Percentiles rank a stretch among this genome's conserved stretches.
Conservation (phyloP, 257 asterid species). For the Nicotiana tomentosiformis region DNA sequence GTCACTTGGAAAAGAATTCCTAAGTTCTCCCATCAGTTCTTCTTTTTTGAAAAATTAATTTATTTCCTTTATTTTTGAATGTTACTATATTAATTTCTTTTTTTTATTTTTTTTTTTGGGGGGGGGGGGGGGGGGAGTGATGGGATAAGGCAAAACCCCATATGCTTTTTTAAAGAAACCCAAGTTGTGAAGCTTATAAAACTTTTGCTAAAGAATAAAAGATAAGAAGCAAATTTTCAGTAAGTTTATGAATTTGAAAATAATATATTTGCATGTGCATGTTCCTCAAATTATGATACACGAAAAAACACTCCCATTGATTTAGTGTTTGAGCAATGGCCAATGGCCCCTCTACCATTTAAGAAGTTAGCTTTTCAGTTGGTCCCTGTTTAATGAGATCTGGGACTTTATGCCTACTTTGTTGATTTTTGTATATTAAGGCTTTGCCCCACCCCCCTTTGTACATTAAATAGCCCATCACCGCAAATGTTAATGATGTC, state of each 20-base stretch:
- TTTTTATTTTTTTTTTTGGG: not conserved
- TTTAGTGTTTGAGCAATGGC: not conserved
- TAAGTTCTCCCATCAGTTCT: not conserved
- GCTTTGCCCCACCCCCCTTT: not conserved
- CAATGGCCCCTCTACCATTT: not conserved
- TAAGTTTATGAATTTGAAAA: not conserved
- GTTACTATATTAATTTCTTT: not conserved
- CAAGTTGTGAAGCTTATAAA: not conserved
- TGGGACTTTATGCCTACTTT: slow-evolving; percentile 10
- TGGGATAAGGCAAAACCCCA: not conserved
- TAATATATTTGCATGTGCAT: slow-evolving; percentile 9
- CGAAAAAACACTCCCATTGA: slow-evolving; percentile 3
- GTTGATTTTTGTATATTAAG: not conserved
- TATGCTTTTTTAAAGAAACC: not conserved
- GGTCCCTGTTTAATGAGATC: not conserved
- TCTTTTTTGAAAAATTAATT: not conserved
- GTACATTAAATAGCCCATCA: slow-evolving; percentile 7
- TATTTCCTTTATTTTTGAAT: not conserved
- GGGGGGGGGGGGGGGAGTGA: not conserved
- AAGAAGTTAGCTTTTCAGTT: not conserved
- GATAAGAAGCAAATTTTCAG: not conserved
- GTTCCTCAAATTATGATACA: slow-evolving; percentile 3
- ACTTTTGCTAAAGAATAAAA: not conserved
- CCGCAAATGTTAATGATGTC: slow-evolving; percentile 9
- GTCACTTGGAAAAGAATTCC: not conserved